Percentiles rank a stretch among this genome's conserved stretches.
phyloP scores from a whole-genome alignment of 1,284 basidiomycete species.

The Ustilago nuda region DNA sequence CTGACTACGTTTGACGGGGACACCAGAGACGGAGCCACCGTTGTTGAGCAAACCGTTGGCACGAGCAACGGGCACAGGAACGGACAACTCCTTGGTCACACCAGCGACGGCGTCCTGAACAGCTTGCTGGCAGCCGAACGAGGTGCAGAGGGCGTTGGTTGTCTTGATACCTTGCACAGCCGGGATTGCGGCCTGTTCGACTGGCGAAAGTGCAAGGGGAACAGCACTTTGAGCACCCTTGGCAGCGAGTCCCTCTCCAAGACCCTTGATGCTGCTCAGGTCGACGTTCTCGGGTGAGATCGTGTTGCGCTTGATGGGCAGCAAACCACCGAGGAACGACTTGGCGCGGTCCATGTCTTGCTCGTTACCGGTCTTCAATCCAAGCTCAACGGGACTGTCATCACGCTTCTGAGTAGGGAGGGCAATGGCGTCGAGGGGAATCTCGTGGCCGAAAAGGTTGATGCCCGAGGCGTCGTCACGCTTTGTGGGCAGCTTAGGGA shows the following conservation, averaged over 20 bases:
- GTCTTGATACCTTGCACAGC: constrained; percentile 40
- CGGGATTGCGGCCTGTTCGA: constrained; percentile 35
- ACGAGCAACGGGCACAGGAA: constrained; percentile 16
- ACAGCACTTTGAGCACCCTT: constrained; percentile 17
- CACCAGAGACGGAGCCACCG: constrained; percentile 13
- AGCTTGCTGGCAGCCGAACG: constrained; percentile 21
- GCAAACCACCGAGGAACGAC: constrained; percentile 20
- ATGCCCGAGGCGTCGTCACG: constrained; percentile 23
- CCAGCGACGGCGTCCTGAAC: constrained; percentile 13
- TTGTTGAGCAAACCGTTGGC: constrained; percentile 25
- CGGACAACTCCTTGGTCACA: constrained; percentile 14
- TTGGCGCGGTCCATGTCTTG: constrained; percentile 27
- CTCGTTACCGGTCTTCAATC: constrained; percentile 28
- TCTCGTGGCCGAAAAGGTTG: constrained; percentile 22
- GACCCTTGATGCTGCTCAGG: constrained; percentile 21
- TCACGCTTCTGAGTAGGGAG: constrained; percentile 12
- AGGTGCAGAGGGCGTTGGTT: constrained; percentile 26
- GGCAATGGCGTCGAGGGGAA: constrained; percentile 23
- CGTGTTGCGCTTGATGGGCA: constrained; percentile 33
- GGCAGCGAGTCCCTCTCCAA: constrained; percentile 6
- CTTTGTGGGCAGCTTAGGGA: constrained; percentile 13
- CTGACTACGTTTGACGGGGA: constrained; percentile 33
- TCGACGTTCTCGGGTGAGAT: constrained; percentile 42
- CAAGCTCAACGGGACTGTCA: constrained; percentile 12
- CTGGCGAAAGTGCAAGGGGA: constrained; percentile 16